Percentiles rank a stretch among this genome's conserved stretches.
Conservation (phyloP, 2,329 filamentous ascomycete genomes). For the Penicillium paneum region DNA sequence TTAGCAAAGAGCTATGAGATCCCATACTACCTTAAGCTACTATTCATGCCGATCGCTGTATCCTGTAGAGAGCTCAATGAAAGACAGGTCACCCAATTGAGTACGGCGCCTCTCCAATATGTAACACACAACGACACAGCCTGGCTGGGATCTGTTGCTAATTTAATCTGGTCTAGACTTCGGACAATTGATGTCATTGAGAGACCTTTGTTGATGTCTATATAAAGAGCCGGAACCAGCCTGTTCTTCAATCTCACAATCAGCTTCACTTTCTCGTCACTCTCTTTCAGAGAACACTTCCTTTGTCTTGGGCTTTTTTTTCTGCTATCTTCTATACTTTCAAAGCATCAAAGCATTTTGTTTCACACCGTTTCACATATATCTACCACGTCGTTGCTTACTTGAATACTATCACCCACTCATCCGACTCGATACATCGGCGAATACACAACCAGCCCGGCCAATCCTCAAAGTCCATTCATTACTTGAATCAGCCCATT, state of each 20-base stretch:
- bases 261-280: conserved; percentile 7
- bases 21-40: background rate
- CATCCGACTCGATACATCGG: background rate
- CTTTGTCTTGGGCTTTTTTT: conserved; percentile 1
- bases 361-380: background rate
- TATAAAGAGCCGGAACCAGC: conserved; percentile 7
- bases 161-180: conserved; percentile 17
- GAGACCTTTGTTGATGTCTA: conserved; percentile 3
- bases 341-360: too few species aligned
- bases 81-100: background rate
- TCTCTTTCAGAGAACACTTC: conserved; percentile 2
- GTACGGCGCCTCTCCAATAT: background rate
- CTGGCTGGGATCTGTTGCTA: conserved; percentile 8
- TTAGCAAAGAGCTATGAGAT: background rate
- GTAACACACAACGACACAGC: conserved; percentile 8
- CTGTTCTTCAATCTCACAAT: conserved; percentile 6
- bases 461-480: background rate
- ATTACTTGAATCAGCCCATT: background rate
- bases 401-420: background rate
- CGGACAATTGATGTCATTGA: background rate
- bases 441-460: background rate
- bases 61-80: background rate
- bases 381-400: background rate
- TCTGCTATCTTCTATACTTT: background rate
- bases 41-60: background rate